These are phyloP conservation scores for Hypoxylon rubiginosum DNA, from an alignment of 2,329 filamentous ascomycete species.

Conservation along the genomic window DNA sequence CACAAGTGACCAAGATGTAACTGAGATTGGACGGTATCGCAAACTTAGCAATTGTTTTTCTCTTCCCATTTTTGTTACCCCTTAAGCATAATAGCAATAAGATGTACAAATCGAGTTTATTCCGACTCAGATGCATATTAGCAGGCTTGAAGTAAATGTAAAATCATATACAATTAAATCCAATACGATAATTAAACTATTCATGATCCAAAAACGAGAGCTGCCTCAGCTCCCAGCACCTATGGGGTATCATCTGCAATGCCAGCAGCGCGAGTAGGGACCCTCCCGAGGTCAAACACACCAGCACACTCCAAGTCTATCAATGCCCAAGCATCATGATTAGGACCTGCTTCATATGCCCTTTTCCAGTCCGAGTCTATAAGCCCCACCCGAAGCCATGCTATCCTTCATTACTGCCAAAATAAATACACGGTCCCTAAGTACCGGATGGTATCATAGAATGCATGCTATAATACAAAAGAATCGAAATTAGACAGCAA, in stretches of 20 bases:
- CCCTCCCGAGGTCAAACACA: conserved; percentile 26
- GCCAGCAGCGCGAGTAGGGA: conserved; percentile 31
- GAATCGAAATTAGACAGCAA: conserved; percentile 58
- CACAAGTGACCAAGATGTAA: not conserved
- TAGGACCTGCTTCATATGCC: conserved; percentile 42
- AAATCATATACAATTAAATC: conserved; percentile 11
- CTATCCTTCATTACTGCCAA: conserved; percentile 19
- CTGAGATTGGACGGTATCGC: not conserved
- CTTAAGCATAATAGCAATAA: no score
- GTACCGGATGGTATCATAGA: conserved; percentile 44
- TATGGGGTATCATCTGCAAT: conserved; percentile 41
- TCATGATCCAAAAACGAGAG: conserved; percentile 19
- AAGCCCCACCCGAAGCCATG: conserved; percentile 22
- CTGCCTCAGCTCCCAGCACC: conserved; percentile 24
- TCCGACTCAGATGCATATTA: not conserved
- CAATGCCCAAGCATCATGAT: conserved; percentile 38
- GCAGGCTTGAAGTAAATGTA: not conserved
- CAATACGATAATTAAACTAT: conserved; percentile 20
- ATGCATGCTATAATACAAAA: conserved; percentile 40
- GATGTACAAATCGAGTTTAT: no score
- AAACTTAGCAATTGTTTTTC: not conserved
- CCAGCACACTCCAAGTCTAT: conserved; percentile 29
- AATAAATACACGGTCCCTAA: conserved; percentile 42
- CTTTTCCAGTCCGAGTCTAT: conserved; percentile 35
- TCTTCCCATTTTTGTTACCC: no score